Conservation (phyloP, 805 yeast species). For the Zygotorulaspora chibaensis region DNA sequence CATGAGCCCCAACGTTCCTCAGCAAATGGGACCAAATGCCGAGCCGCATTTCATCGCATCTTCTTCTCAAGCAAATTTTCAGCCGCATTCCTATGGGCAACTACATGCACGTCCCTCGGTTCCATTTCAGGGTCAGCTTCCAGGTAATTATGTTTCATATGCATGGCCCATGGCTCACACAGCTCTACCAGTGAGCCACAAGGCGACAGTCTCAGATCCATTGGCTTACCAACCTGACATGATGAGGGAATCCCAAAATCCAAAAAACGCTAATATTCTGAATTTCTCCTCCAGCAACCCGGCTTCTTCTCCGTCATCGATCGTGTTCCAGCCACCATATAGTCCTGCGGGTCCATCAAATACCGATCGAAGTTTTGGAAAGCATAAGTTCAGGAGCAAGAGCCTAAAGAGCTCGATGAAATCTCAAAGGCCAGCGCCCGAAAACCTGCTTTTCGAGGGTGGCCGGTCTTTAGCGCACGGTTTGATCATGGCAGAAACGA, state of each 20-base stretch:
- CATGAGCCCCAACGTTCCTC: neutral
- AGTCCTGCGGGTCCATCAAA: neutral
- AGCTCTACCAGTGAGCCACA: slow-evolving; percentile 4
- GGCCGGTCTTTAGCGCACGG: slow-evolving; percentile 14
- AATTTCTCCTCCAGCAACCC: neutral
- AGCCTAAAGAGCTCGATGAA: slow-evolving; percentile 4
- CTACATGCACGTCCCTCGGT: slow-evolving; percentile 2
- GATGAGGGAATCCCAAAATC: neutral
- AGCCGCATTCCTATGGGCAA: neutral
- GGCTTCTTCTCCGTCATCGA: neutral
- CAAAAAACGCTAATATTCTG: neutral
- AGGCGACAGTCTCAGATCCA: slow-evolving; percentile 10
- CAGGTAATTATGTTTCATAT: slow-evolving; percentile 2
- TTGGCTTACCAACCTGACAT: slow-evolving; percentile 1
- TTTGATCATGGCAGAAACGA: slow-evolving; percentile 13
- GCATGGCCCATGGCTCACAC: slow-evolving; percentile 7
- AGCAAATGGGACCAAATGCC: neutral
- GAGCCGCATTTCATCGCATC: neutral
- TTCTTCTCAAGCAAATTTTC: neutral
- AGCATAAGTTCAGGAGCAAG: slow-evolving; percentile 7
- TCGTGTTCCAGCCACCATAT: neutral
- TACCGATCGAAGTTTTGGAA: neutral
- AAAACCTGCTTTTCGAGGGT: slow-evolving; percentile 7
- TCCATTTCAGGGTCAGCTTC: neutral
- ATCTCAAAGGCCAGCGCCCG: slow-evolving; percentile 9